A percentile compares a stretch with the other conserved stretches of the same genome.
Conservation (phyloP, 306 rosid genomes). For the Arachis hypogaea region DNA sequence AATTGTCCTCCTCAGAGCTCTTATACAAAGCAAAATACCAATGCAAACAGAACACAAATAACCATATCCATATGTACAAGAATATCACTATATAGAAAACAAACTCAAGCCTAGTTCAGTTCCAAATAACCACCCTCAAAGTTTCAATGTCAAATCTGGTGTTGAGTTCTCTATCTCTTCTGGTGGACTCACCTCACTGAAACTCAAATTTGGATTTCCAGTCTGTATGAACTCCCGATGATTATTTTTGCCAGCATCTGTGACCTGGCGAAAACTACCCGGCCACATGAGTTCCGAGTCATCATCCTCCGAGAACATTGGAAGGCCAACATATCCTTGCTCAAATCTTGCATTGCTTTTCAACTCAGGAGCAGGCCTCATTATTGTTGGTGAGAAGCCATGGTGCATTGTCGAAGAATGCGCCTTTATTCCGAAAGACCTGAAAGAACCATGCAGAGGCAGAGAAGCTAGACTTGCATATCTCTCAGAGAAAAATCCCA, state of each 20-base stretch:
- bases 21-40: constrained; percentile 51
- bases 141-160: constrained; percentile 88
- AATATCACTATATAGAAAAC: constrained; percentile 43
- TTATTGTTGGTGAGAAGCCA: constrained; percentile 51
- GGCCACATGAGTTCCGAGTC: constrained; percentile 82
- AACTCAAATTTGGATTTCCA: constrained; percentile 58
- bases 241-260: constrained; percentile 41
- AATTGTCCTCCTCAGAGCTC: constrained; percentile 50
- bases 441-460: constrained; percentile 76
- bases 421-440: constrained; percentile 81
- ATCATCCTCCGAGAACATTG: constrained; percentile 75
- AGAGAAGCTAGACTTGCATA: constrained; percentile 73
- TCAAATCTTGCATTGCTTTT: constrained; percentile 59
- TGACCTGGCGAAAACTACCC: constrained; percentile 74
- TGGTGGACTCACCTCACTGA: constrained; percentile 54
- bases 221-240: constrained; percentile 54
- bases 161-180: constrained; percentile 52
- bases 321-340: constrained; percentile 59
- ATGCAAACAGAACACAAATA: constrained; percentile 26
- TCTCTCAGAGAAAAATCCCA: constrained; percentile 75
- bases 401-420: constrained; percentile 74
- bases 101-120: constrained; percentile 36
- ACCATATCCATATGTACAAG: constrained; percentile 40
- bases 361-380: constrained; percentile 53
- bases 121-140: constrained; percentile 50